Evolutionary conservation across 306 rosid species (phyloP).

Genomic region (Alnus glutinosa): DNA sequence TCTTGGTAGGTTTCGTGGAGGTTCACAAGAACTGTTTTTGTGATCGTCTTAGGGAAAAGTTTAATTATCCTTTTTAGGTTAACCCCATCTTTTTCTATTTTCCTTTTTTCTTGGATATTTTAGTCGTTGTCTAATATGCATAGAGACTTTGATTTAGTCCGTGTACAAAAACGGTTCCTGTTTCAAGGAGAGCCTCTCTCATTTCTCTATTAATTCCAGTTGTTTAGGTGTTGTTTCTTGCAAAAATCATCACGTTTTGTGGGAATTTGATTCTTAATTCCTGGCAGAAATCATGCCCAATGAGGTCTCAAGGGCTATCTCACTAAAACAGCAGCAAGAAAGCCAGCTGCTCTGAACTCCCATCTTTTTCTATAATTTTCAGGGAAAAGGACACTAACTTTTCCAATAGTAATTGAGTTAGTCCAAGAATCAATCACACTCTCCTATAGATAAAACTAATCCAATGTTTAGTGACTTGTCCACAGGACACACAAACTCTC

Average conservation of each 20-base stretch:
- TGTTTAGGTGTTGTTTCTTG: conserved; percentile 18
- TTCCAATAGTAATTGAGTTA: conserved; percentile 28
- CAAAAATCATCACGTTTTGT: conserved; percentile 30
- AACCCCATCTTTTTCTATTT: conserved; percentile 31
- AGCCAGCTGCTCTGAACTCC: conserved; percentile 20
- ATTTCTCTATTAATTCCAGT: neutral
- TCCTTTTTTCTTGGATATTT: conserved; percentile 1
- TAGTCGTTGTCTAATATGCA: conserved; percentile 27
- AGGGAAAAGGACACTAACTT: conserved; percentile 35
- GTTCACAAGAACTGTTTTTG: conserved; percentile 28
- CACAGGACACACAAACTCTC: neutral
- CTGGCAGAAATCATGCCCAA: conserved; percentile 35
- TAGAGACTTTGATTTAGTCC: conserved; percentile 35
- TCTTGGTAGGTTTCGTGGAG: conserved; percentile 12
- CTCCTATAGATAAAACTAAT: conserved; percentile 18
- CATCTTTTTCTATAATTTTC: conserved; percentile 11
- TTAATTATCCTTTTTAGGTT: conserved; percentile 29
- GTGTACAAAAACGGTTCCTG: conserved; percentile 43
- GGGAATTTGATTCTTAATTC: conserved; percentile 44
- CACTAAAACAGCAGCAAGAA: conserved; percentile 24
- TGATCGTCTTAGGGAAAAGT: conserved; percentile 30
- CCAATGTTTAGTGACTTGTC: conserved; percentile 6
- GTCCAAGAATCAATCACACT: conserved; percentile 2
- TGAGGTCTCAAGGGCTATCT: conserved; percentile 32
- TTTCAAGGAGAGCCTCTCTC: conserved; percentile 24